Conservation (phyloP, 2,329 filamentous ascomycete genomes). For the Aspergillus quadricinctus region DNA sequence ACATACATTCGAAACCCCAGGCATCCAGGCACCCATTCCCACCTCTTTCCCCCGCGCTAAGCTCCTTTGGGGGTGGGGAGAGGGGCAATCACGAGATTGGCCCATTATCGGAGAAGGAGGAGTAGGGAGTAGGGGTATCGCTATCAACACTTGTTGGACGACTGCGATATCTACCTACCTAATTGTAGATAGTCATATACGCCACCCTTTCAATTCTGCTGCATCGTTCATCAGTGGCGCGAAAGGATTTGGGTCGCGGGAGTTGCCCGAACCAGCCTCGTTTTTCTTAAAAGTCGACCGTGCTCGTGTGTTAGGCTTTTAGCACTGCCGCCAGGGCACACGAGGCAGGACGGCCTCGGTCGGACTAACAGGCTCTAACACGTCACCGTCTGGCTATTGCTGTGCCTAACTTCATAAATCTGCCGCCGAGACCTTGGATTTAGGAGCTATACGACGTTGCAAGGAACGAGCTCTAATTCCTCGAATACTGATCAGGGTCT, state of each 20-base stretch:
- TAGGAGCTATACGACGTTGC: neutral
- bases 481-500: neutral
- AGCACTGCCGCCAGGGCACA: conserved; percentile 1
- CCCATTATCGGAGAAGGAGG: conserved; percentile 1
- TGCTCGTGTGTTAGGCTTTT: neutral
- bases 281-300: neutral
- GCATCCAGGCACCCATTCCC: neutral
- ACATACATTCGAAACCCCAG: neutral
- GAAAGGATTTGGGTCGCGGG: neutral
- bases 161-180: neutral
- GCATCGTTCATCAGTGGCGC: neutral
- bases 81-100: conserved; percentile 21
- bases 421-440: neutral
- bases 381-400: conserved; percentile 9
- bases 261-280: neutral
- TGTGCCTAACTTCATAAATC: neutral
- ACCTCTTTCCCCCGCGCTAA: conserved; percentile 17
- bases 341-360: conserved; percentile 2
- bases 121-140: neutral
- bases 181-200: neutral
- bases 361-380: conserved; percentile 9
- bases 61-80: conserved; percentile 8
- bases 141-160: neutral
- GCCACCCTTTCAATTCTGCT: neutral
- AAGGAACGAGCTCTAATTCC: neutral